Percentiles rank a stretch among this genome's conserved stretches.
Evolutionary conservation across 2,329 filamentous ascomycete species (phyloP).

Genomic region (Colletotrichum magnum): DNA sequence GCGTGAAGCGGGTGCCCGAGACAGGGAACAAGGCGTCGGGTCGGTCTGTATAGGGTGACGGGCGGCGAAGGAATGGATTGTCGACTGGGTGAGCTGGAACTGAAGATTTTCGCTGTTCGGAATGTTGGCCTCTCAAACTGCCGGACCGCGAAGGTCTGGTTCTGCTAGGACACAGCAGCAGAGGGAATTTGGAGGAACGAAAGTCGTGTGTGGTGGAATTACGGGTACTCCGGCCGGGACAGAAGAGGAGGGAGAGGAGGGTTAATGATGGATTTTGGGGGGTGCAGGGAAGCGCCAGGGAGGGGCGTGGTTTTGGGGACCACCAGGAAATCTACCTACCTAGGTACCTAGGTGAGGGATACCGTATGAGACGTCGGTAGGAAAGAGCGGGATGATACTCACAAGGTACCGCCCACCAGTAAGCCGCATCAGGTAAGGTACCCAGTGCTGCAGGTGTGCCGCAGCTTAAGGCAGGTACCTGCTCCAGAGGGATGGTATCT

Average conservation of each 20-base stretch:
- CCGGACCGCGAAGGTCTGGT: constrained; percentile 37
- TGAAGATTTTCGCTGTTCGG: no score
- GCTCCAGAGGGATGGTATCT: no score
- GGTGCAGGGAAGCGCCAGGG: constrained; percentile 24
- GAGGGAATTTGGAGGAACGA: constrained; percentile 18
- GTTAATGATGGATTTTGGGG: constrained; percentile 39
- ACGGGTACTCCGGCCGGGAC: constrained; percentile 26
- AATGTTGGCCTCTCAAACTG: constrained; percentile 11
- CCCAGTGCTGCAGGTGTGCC: constrained; percentile 2
- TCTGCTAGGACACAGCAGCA: constrained; percentile 22
- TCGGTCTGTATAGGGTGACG: neutral
- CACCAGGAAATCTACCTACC: no score
- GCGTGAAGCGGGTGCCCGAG: constrained; percentile 31
- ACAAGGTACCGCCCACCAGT: no score
- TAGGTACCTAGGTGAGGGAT: no score
- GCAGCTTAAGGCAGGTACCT: constrained; percentile 8
- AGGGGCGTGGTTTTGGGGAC: constrained; percentile 19
- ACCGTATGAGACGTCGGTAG: no score
- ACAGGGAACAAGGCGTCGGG: constrained; percentile 23
- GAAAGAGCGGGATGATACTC: no score
- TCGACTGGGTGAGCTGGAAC: neutral
- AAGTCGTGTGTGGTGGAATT: constrained; percentile 28
- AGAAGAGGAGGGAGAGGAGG: constrained; percentile 35
- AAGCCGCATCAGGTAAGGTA: constrained; percentile 1
- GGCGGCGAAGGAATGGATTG: neutral